A percentile compares a stretch with the other conserved stretches of the same genome.
Conservation (phyloP, 345 rosid genomes). For the Gossypium raimondii region DNA sequence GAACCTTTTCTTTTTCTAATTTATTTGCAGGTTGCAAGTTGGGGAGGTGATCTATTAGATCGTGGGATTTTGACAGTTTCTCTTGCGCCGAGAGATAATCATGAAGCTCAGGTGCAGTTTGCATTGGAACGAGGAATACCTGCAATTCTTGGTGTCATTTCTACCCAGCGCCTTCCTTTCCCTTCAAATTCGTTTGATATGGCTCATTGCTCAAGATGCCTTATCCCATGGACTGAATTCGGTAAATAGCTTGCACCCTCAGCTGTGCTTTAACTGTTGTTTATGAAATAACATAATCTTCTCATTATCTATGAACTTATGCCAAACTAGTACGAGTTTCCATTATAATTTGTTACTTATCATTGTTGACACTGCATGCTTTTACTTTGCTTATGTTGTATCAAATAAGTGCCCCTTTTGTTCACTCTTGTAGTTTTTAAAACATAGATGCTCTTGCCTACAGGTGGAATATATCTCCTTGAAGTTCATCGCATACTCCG, state of each 20-base stretch:
- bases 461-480: constrained; percentile 93
- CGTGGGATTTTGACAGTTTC: constrained; percentile 85
- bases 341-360: too few relatives aligned
- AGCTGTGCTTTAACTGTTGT: neutral
- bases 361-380: too few relatives aligned
- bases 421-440: constrained; percentile 7
- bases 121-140: constrained; percentile 98
- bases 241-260: constrained; percentile 38
- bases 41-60: constrained; percentile 98
- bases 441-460: constrained; percentile 15
- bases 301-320: neutral
- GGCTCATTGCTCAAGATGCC: constrained; percentile 99
- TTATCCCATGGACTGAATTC: constrained; percentile 98
- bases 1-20: neutral
- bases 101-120: constrained; percentile 98
- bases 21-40: constrained; percentile 81
- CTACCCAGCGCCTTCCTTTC: constrained; percentile 94
- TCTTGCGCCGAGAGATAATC: constrained; percentile 98
- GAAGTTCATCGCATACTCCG: constrained; percentile 90
- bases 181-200: constrained; percentile 96
- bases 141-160: constrained; percentile 92
- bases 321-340: too few relatives aligned
- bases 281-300: constrained; percentile 4
- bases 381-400: neutral
- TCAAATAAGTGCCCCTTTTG: neutral